These are phyloP conservation scores for Opeltia flavorubescens DNA, from an alignment of 495 filamentous ascomycete species.

Conservation along the genomic window DNA sequence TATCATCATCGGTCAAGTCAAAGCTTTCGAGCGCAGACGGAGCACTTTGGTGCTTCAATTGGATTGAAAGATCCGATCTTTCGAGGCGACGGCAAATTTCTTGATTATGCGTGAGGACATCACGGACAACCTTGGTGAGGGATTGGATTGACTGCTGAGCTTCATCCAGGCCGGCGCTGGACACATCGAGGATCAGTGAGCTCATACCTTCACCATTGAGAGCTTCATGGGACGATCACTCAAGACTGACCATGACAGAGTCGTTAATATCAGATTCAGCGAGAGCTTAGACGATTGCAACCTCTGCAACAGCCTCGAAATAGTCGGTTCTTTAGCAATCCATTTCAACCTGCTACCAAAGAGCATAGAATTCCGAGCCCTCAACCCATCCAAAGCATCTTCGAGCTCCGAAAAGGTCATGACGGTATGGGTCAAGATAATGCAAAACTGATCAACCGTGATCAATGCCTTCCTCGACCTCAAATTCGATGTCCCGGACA, in stretches of 20 bases:
- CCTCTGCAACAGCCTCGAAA: slow-evolving; percentile 4
- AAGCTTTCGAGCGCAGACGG: background rate
- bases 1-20: background rate
- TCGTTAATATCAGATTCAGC: slow-evolving; percentile 12
- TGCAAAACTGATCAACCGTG: slow-evolving; percentile 11
- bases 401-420: slow-evolving; percentile 15
- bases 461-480: background rate
- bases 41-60: background rate
- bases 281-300: slow-evolving; percentile 11
- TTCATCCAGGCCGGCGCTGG: background rate
- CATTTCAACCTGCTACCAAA: slow-evolving; percentile 8
- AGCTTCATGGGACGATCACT: background rate
- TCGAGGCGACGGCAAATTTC: background rate
- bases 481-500: background rate
- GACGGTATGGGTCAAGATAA: slow-evolving; percentile 11
- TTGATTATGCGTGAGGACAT: background rate
- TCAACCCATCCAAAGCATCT: slow-evolving; percentile 3
- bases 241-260: slow-evolving; percentile 11
- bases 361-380: background rate
- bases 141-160: background rate
- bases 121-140: background rate
- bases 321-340: slow-evolving; percentile 6
- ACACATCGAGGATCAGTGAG: no score
- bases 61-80: background rate
- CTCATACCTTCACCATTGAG: no score